Conservation (phyloP, 495 filamentous ascomycete species). For the Cetradonia linearis region DNA sequence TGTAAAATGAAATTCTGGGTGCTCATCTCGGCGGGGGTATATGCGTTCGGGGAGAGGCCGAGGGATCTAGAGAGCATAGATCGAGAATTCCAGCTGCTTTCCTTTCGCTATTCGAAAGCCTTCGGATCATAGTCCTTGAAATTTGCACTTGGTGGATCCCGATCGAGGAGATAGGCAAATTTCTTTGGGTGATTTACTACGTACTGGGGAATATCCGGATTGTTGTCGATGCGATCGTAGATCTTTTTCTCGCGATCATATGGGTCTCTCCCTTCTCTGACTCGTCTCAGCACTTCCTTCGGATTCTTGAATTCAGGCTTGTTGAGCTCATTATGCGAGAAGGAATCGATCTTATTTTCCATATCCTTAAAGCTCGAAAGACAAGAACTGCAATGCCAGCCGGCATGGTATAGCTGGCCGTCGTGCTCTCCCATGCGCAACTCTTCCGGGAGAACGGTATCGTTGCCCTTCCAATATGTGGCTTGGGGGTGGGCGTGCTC, state of each 20-base stretch:
- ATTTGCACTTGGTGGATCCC: conserved; percentile 11
- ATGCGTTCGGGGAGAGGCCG: background rate
- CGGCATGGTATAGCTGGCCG: conserved; percentile 37
- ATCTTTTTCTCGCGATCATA: conserved; percentile 39
- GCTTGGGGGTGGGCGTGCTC: conserved; percentile 49
- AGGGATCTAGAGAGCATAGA: background rate
- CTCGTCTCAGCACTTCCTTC: conserved; percentile 35
- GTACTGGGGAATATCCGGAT: conserved; percentile 31
- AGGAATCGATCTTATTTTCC: conserved; percentile 42
- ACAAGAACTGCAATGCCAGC: conserved; percentile 48
- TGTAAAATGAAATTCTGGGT: no score
- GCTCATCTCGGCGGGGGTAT: background rate
- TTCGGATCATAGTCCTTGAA: conserved; percentile 10
- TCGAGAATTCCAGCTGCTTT: background rate
- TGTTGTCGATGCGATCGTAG: conserved; percentile 35
- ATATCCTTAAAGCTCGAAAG: conserved; percentile 42
- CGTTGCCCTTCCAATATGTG: conserved; percentile 39
- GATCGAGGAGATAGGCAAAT: conserved; percentile 8
- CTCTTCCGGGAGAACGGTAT: conserved; percentile 40
- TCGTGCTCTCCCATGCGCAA: conserved; percentile 35
- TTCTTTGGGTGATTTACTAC: background rate
- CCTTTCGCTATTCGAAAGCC: background rate
- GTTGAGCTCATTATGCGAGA: conserved; percentile 41
- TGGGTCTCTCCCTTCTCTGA: conserved; percentile 40
- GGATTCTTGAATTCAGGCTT: conserved; percentile 33